phyloP scores from a whole-genome alignment of 805 yeast genomes.

The Candida corydali region DNA sequence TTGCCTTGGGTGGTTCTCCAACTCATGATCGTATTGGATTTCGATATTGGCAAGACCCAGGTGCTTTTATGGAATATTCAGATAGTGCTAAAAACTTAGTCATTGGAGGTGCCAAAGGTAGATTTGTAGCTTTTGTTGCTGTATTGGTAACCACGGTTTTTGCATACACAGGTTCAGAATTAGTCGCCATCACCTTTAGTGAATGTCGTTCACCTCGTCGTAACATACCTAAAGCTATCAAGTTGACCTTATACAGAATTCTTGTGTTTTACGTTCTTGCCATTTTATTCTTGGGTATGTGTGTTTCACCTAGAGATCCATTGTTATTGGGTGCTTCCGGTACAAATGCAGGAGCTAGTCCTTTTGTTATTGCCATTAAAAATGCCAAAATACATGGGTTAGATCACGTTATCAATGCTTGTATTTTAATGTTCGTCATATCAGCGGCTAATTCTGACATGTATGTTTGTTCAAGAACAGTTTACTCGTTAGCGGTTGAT shows the following conservation, averaged over 20 bases:
- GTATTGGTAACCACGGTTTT: constrained; percentile 64
- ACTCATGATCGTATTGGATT: constrained; percentile 69
- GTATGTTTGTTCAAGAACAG: constrained; percentile 71
- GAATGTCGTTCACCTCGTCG: constrained; percentile 65
- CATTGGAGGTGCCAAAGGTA: constrained; percentile 44
- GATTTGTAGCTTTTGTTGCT: constrained; percentile 58
- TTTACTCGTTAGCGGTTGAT: constrained; percentile 67
- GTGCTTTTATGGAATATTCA: constrained; percentile 50
- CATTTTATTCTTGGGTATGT: constrained; percentile 61
- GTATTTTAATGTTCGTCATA: constrained; percentile 71
- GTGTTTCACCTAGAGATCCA: constrained; percentile 58
- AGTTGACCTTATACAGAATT: constrained; percentile 66
- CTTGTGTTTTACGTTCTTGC: constrained; percentile 58
- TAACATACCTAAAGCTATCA: constrained; percentile 68
- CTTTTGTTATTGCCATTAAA: constrained; percentile 78
- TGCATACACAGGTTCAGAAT: constrained; percentile 69
- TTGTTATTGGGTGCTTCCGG: constrained; percentile 48
- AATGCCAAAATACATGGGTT: constrained; percentile 60
- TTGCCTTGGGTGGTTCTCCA: constrained; percentile 79
- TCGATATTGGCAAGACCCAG: constrained; percentile 67
- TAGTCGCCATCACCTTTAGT: constrained; percentile 69
- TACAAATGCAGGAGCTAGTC: constrained; percentile 68
- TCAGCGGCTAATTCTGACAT: constrained; percentile 81
- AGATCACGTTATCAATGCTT: constrained; percentile 74
- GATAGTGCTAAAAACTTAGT: constrained; percentile 35